Percentiles rank a stretch among this genome's conserved stretches.
These are phyloP conservation scores for Cyclocybe cylindracea DNA, from an alignment of 768 basidiomycete genomes.

Conservation along the genomic window DNA sequence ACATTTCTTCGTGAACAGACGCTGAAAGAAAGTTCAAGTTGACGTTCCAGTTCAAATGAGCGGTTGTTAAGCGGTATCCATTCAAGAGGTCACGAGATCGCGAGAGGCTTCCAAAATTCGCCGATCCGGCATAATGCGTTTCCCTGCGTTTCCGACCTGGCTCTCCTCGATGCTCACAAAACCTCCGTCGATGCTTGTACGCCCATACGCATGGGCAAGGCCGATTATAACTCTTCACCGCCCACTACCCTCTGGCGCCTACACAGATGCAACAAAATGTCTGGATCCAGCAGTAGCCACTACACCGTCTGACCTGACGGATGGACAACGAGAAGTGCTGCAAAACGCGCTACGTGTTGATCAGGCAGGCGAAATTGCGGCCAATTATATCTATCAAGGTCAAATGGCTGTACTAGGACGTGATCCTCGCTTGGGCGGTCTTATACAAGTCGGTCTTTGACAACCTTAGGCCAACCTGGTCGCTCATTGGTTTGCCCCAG, in stretches of 20 bases:
- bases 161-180: too few relatives aligned
- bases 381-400: constrained; percentile 94
- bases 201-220: neutral
- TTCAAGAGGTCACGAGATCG: constrained; percentile 9
- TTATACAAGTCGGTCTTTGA: constrained; percentile 68
- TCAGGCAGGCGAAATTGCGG: constrained; percentile 94
- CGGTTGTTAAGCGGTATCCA: neutral
- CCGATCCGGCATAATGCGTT: too few relatives aligned
- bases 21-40: constrained; percentile 3
- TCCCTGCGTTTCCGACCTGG: too few relatives aligned
- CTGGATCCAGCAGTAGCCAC: constrained; percentile 43
- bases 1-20: constrained; percentile 28
- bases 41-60: neutral
- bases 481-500: constrained; percentile 37
- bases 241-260: constrained; percentile 41
- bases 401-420: constrained; percentile 74
- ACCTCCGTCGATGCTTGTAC: too few relatives aligned
- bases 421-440: constrained; percentile 52
- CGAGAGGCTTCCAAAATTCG: neutral
- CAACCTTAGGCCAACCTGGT: neutral
- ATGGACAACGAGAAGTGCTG: constrained; percentile 48
- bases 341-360: constrained; percentile 84
- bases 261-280: constrained; percentile 39
- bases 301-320: constrained; percentile 57
- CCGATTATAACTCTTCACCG: constrained; percentile 5